These are phyloP conservation scores for Alloteropsis semialata DNA, from an alignment of 176 grass and related monocot species.

Conservation along the genomic window DNA sequence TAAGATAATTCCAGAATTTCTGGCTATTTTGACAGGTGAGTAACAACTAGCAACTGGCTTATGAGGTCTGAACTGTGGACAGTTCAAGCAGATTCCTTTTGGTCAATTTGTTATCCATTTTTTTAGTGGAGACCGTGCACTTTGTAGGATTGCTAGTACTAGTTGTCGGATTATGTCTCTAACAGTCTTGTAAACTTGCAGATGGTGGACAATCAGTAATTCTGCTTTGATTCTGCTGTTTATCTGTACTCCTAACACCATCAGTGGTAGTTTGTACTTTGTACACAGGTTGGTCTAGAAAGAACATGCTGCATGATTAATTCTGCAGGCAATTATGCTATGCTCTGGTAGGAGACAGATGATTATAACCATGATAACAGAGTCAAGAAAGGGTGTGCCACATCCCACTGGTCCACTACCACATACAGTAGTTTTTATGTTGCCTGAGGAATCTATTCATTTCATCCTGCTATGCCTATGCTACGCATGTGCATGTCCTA, in stretches of 20 bases:
- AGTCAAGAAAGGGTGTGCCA: not conserved
- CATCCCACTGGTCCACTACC: not conserved
- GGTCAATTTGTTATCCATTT: not conserved
- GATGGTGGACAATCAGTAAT: not conserved
- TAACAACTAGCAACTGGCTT: not conserved
- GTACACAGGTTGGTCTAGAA: not conserved
- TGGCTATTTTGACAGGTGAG: not conserved
- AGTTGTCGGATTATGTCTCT: not conserved
- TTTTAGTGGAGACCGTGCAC: not conserved
- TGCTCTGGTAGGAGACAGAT: not conserved
- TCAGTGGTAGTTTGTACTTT: not conserved
- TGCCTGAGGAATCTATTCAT: conserved; percentile 9
- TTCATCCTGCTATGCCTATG: not conserved
- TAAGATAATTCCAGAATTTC: not conserved
- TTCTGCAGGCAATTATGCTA: conserved; percentile 12
- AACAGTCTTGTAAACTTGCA: not conserved
- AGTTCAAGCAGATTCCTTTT: not conserved
- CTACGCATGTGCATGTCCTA: conserved; percentile 14
- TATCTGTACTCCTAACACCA: not conserved
- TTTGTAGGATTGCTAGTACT: not conserved
- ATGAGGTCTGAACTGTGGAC: not conserved
- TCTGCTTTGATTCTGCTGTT: not conserved
- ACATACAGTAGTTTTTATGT: not conserved
- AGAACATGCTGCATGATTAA: not conserved
- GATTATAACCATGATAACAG: conserved; percentile 1